Evolutionary conservation across 306 rosid genomes (phyloP).

Genomic region (Casuarina equisetifolia): DNA sequence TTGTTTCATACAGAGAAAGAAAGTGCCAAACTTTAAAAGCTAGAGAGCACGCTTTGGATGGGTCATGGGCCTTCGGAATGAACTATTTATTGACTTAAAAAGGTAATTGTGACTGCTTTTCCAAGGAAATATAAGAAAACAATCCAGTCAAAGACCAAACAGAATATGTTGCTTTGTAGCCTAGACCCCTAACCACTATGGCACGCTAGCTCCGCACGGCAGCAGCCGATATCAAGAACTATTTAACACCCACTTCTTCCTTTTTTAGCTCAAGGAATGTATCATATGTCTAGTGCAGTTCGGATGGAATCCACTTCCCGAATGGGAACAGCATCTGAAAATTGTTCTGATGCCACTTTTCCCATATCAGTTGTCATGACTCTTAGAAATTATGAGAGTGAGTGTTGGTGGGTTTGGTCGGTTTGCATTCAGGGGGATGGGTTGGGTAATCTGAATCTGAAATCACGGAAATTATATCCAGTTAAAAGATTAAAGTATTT

Average conservation of each 20-base stretch:
- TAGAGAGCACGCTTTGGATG: not conserved
- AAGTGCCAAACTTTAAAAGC: not conserved
- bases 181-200: not conserved
- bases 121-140: not conserved
- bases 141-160: not conserved
- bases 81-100: not conserved
- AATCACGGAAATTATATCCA: too few relatives aligned
- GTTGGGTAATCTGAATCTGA: too few relatives aligned
- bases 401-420: not conserved
- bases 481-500: too few relatives aligned
- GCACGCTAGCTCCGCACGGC: not conserved
- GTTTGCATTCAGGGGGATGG: too few relatives aligned
- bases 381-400: not conserved
- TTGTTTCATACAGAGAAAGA: slow-evolving; percentile 12
- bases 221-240: not conserved
- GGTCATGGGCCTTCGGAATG: not conserved
- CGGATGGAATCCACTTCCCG: not conserved
- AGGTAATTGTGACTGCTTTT: not conserved
- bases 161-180: not conserved
- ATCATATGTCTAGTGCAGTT: not conserved
- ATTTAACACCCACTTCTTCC: not conserved
- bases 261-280: not conserved
- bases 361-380: not conserved
- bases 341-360: not conserved
- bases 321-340: slow-evolving; percentile 10